phyloP scores from a whole-genome alignment of 208 protist species.

The Blastocrithidia nonstop region DNA sequence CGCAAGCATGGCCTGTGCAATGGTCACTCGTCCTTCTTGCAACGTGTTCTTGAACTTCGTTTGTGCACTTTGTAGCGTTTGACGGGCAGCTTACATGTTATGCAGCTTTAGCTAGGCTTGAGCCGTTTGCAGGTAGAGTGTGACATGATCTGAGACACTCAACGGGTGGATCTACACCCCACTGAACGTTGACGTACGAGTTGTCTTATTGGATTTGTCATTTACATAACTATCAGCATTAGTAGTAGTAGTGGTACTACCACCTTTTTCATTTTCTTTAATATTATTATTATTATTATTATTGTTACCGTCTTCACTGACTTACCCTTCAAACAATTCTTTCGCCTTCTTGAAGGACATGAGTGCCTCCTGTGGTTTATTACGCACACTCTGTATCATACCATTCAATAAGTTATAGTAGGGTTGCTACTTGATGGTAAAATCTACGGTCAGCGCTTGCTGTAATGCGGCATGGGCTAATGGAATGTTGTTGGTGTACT shows the following conservation, averaged over 20 bases:
- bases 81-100: constrained; percentile 63
- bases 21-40: constrained; percentile 56
- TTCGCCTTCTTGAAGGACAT: constrained; percentile 27
- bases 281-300: too few relatives aligned
- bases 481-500: constrained; percentile 62
- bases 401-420: constrained; percentile 87
- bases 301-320: not conserved
- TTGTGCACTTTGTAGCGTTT: constrained; percentile 39
- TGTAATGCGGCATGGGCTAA: constrained; percentile 77
- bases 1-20: constrained; percentile 77
- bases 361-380: constrained; percentile 56
- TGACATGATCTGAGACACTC: constrained; percentile 72
- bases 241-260: too few relatives aligned
- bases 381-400: constrained; percentile 45
- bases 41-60: constrained; percentile 39
- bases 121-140: constrained; percentile 74
- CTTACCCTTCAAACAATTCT: constrained; percentile 6
- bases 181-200: constrained; percentile 24
- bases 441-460: constrained; percentile 86
- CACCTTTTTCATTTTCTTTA: too few relatives aligned
- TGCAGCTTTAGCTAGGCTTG: constrained; percentile 60
- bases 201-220: not conserved
- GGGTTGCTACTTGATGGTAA: constrained; percentile 84
- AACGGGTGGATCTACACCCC: constrained; percentile 37
- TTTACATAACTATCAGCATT: too few relatives aligned